Percentiles rank a stretch among this genome's conserved stretches.
These are phyloP conservation scores for Euphorbia schlechtendalii DNA, from an alignment of 441 rosid genomes.

Conservation along the genomic window DNA sequence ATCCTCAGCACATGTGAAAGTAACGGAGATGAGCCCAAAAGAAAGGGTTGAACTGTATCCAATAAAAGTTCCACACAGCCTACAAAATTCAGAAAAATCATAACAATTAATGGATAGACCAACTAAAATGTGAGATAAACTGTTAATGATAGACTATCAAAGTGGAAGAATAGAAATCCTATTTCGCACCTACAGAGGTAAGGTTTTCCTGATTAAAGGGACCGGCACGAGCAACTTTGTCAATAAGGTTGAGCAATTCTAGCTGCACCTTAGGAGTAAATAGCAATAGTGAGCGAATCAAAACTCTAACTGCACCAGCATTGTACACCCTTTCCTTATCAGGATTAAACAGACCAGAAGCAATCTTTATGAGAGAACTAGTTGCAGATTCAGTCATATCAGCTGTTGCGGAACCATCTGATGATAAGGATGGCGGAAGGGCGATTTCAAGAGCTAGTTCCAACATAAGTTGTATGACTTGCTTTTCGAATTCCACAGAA, in stretches of 20 bases:
- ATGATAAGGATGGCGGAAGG: constrained; percentile 78
- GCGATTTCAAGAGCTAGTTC: constrained; percentile 98
- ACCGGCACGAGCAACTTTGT: constrained; percentile 84
- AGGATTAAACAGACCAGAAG: constrained; percentile 67
- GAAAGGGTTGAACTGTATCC: constrained; percentile 91
- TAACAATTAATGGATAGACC: background rate
- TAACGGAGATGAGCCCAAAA: constrained; percentile 77
- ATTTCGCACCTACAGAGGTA: constrained; percentile 82
- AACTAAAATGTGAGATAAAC: constrained; percentile 17
- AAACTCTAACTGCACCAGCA: constrained; percentile 85
- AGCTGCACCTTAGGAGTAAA: constrained; percentile 97
- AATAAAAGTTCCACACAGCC: constrained; percentile 97
- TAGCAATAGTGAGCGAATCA: constrained; percentile 83
- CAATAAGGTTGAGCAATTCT: constrained; percentile 73
- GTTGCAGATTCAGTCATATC: constrained; percentile 44
- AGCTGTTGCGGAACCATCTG: constrained; percentile 42
- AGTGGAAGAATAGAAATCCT: constrained; percentile 4
- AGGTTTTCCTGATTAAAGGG: constrained; percentile 97
- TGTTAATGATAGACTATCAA: constrained; percentile 13
- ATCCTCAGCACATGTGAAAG: constrained; percentile 86
- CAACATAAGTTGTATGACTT: constrained; percentile 82
- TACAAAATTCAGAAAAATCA: constrained; percentile 22
- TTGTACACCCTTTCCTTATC: constrained; percentile 83
- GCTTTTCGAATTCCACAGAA: constrained; percentile 91
- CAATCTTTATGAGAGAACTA: constrained; percentile 47